Percentiles rank a stretch among this genome's conserved stretches.
These are phyloP conservation scores for Debaryomyces robertsiae DNA, from an alignment of 1,139 yeast genomes.

Conservation along the genomic window DNA sequence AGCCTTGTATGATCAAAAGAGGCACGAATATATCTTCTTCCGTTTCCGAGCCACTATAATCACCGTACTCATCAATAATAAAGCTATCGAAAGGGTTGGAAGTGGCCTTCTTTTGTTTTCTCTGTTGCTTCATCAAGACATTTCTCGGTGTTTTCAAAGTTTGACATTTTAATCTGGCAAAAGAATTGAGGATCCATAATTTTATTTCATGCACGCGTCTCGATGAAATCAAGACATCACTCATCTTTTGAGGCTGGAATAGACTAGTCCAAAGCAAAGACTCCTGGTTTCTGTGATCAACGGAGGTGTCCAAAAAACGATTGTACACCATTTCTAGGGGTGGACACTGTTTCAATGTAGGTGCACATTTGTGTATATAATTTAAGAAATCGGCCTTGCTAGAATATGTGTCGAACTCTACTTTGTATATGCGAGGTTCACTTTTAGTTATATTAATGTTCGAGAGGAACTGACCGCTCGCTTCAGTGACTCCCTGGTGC, in stretches of 20 bases:
- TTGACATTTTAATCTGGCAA: constrained; percentile 39
- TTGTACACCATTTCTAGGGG: constrained; percentile 27
- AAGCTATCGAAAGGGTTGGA: constrained; percentile 24
- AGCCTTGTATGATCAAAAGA: constrained; percentile 68
- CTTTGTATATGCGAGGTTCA: not conserved
- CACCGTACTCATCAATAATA: constrained; percentile 32
- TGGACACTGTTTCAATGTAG: constrained; percentile 10
- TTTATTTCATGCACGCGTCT: constrained; percentile 26
- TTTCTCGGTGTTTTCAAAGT: constrained; percentile 35
- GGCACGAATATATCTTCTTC: constrained; percentile 55
- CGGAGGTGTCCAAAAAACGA: constrained; percentile 14
- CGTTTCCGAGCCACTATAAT: constrained; percentile 21
- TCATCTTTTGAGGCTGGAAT: constrained; percentile 42
- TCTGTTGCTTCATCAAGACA: constrained; percentile 25
- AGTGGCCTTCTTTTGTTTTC: constrained; percentile 31
- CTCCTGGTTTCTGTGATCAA: constrained; percentile 3
- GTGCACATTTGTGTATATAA: not conserved
- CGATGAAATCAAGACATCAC: constrained; percentile 39
- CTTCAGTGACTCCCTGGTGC: not conserved
- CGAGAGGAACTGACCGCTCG: not conserved
- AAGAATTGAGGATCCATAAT: constrained; percentile 54
- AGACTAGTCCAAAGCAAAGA: constrained; percentile 43
- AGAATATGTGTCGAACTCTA: constrained; percentile 2
- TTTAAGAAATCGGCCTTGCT: constrained; percentile 1
- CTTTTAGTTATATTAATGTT: not conserved